Percentiles rank a stretch among this genome's conserved stretches.
These are phyloP conservation scores for Nemophila menziesii DNA, from an alignment of 257 asterid species.

Conservation along the genomic window DNA sequence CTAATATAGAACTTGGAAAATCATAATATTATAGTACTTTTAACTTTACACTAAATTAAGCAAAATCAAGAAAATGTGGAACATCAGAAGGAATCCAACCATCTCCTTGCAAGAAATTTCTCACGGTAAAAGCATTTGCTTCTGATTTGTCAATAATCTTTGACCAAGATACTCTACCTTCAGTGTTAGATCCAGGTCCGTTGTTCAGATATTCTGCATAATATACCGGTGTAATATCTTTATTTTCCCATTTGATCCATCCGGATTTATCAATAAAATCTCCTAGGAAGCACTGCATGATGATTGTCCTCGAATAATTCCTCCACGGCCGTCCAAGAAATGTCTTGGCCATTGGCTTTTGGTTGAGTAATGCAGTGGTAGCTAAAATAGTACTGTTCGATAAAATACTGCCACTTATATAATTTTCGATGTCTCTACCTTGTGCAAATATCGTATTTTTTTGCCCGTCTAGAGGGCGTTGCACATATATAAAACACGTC, in stretches of 20 bases:
- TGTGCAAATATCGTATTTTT: constrained; percentile 7
- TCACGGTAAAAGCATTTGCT: constrained; percentile 1
- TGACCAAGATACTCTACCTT: constrained; percentile 2
- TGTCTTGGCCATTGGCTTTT: not conserved
- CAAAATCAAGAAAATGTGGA: not conserved
- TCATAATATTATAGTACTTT: too few species aligned
- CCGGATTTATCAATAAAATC: not conserved
- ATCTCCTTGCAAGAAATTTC: constrained; percentile 4
- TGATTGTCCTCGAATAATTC: not conserved
- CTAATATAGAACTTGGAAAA: too few species aligned
- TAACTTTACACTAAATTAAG: too few species aligned
- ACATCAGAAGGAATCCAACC: constrained; percentile 7
- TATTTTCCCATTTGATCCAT: not conserved
- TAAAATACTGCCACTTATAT: not conserved
- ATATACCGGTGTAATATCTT: not conserved
- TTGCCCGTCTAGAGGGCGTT: not conserved
- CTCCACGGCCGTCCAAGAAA: constrained; percentile 15
- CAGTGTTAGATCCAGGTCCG: not conserved
- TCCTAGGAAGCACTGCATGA: constrained; percentile 1
- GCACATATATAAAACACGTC: not conserved
- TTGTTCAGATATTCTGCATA: constrained; percentile 2
- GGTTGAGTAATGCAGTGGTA: not conserved
- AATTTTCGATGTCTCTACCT: not conserved
- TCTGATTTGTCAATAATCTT: not conserved
- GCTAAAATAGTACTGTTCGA: constrained; percentile 4